Evolutionary conservation across 306 rosid genomes (phyloP).

Genomic region (Quercus parvula): DNA sequence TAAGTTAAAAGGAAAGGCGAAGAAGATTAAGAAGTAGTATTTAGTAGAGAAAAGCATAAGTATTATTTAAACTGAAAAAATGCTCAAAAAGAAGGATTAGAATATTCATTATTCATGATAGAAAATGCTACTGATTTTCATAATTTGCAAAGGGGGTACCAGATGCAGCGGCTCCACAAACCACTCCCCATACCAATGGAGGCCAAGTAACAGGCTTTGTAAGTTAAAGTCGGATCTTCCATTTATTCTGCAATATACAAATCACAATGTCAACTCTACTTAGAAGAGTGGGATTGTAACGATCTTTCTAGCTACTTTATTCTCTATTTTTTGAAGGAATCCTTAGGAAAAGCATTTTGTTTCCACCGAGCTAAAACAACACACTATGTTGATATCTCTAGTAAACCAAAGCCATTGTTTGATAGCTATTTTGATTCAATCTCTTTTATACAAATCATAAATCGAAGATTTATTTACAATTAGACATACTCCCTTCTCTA

Average conservation of each 20-base stretch:
- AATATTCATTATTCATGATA: background rate
- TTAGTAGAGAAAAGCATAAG: background rate
- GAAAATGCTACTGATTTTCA: slow-evolving; percentile 3
- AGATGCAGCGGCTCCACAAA: slow-evolving; percentile 99
- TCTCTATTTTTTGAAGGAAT: no score
- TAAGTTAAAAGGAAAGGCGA: background rate
- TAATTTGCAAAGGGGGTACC: slow-evolving; percentile 40
- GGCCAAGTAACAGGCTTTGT: slow-evolving; percentile 99
- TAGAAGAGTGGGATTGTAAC: no score
- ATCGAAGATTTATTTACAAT: no score
- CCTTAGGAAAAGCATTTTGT: no score
- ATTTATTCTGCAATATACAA: slow-evolving; percentile 66
- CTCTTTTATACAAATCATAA: no score
- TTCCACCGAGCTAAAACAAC: no score
- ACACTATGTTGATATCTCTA: no score
- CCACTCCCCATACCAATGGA: slow-evolving; percentile 95
- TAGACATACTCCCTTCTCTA: no score
- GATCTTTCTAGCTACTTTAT: no score
- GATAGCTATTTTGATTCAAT: no score
- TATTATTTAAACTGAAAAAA: background rate
- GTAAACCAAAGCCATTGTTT: no score
- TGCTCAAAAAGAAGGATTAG: background rate
- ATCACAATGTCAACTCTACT: slow-evolving; percentile 16
- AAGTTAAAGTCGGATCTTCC: slow-evolving; percentile 96
- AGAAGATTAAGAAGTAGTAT: background rate